Conservation (phyloP, 371 early-diverging fungal species). For the Fennellomyces sp. region DNA sequence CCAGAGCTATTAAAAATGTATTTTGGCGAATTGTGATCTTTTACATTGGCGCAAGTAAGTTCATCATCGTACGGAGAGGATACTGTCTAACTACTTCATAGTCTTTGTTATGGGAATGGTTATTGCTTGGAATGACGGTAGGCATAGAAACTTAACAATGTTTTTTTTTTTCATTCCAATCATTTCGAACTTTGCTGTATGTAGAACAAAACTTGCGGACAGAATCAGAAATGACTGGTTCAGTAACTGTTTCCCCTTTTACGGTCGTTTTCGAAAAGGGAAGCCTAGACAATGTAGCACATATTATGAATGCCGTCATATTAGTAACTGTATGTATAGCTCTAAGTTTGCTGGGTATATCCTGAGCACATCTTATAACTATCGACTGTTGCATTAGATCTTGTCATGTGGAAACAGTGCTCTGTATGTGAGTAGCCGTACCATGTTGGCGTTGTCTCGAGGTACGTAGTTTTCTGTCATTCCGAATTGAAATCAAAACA, state of each 20-base stretch:
- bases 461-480: no score
- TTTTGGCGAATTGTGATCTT: constrained; percentile 68
- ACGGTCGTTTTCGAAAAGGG: constrained; percentile 69
- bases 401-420: constrained; percentile 77
- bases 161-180: neutral
- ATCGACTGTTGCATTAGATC: no score
- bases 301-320: constrained; percentile 75
- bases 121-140: constrained; percentile 53
- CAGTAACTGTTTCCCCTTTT: constrained; percentile 68
- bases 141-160: neutral
- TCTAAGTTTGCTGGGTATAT: no score
- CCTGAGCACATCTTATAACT: no score
- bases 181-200: neutral
- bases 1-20: constrained; percentile 39
- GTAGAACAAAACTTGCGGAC: constrained; percentile 43
- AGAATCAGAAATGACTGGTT: constrained; percentile 19
- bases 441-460: constrained; percentile 63
- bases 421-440: constrained; percentile 70
- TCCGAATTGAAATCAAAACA: no score
- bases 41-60: constrained; percentile 52
- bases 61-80: neutral
- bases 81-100: constrained; percentile 19
- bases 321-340: constrained; percentile 63
- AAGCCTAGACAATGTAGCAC: constrained; percentile 60
- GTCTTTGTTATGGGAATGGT: constrained; percentile 66